Conservation (phyloP, 352 stramenopile species). For the Globisporangium solare region DNA sequence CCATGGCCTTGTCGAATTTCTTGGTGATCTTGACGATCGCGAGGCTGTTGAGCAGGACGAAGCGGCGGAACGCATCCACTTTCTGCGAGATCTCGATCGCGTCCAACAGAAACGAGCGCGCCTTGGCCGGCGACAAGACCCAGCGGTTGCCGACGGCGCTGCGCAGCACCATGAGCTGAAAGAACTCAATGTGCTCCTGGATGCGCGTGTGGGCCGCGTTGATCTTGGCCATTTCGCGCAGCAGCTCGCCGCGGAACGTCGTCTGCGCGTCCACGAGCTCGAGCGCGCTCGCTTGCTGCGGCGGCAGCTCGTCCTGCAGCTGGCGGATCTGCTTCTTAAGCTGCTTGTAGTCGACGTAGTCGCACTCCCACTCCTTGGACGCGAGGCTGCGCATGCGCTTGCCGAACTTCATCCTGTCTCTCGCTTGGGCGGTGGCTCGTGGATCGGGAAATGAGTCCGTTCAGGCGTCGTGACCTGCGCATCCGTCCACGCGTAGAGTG, state of each 20-base stretch:
- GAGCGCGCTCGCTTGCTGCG: neutral
- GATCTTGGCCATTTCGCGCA: constrained; percentile 50
- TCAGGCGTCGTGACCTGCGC: constrained; percentile 8
- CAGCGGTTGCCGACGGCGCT: constrained; percentile 43
- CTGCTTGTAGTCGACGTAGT: constrained; percentile 83
- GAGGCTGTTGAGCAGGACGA: constrained; percentile 74
- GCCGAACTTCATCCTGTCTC: constrained; percentile 69
- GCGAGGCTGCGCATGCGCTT: constrained; percentile 73
- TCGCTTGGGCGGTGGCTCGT: neutral
- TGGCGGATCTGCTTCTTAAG: constrained; percentile 66
- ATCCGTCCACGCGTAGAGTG: neutral
- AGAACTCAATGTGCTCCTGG: constrained; percentile 36
- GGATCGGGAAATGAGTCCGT: constrained; percentile 17
- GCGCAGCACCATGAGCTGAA: constrained; percentile 34
- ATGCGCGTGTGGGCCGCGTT: constrained; percentile 58
- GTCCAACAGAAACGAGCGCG: constrained; percentile 45
- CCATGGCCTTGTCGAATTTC: constrained; percentile 69
- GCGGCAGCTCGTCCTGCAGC: constrained; percentile 9
- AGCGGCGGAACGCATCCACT: constrained; percentile 71
- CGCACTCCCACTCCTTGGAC: constrained; percentile 44
- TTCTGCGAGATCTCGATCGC: constrained; percentile 55
- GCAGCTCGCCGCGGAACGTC: constrained; percentile 30
- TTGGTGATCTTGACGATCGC: constrained; percentile 81
- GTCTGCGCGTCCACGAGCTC: constrained; percentile 1
- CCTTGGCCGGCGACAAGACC: constrained; percentile 50